Evolutionary conservation across 306 rosid genomes (phyloP).

Genomic region (Astragalus membranaceus): DNA sequence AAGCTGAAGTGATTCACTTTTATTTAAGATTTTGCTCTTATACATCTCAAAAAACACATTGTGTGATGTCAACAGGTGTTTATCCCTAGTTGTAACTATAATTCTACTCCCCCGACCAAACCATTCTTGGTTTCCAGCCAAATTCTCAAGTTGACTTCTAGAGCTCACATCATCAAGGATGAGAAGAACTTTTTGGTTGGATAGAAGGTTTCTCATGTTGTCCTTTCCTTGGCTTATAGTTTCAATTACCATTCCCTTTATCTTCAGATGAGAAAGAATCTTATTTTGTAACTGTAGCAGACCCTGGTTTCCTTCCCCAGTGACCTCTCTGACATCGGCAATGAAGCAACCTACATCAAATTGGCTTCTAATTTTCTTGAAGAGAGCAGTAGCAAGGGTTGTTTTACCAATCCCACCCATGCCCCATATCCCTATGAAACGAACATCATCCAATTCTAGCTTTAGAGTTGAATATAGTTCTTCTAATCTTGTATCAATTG

Average conservation of each 20-base stretch:
- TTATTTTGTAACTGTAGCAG: background rate
- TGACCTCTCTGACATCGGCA: background rate
- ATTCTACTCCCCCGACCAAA: slow-evolving; percentile 3
- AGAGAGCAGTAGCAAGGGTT: slow-evolving; percentile 4
- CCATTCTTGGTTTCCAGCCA: background rate
- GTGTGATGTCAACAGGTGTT: background rate
- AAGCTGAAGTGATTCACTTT: slow-evolving; percentile 7
- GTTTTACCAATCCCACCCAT: slow-evolving; percentile 16
- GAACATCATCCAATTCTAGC: background rate
- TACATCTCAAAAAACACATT: background rate
- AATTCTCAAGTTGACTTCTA: background rate
- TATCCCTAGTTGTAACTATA: slow-evolving; percentile 1
- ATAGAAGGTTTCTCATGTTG: background rate
- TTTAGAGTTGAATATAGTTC: background rate
- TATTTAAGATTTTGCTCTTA: background rate
- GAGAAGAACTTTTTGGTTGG: background rate
- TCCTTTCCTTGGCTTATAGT: slow-evolving; percentile 6
- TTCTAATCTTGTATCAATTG: background rate
- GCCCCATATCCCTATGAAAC: slow-evolving; percentile 25
- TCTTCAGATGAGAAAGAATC: background rate
- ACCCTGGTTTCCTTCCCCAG: background rate
- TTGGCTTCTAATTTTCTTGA: background rate
- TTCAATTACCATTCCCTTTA: slow-evolving; percentile 1
- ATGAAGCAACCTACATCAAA: slow-evolving; percentile 20
- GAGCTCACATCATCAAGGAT: slow-evolving; percentile 9